These are phyloP conservation scores for Cystofilobasidium capitatum DNA, from an alignment of 768 basidiomycete species.

Conservation along the genomic window DNA sequence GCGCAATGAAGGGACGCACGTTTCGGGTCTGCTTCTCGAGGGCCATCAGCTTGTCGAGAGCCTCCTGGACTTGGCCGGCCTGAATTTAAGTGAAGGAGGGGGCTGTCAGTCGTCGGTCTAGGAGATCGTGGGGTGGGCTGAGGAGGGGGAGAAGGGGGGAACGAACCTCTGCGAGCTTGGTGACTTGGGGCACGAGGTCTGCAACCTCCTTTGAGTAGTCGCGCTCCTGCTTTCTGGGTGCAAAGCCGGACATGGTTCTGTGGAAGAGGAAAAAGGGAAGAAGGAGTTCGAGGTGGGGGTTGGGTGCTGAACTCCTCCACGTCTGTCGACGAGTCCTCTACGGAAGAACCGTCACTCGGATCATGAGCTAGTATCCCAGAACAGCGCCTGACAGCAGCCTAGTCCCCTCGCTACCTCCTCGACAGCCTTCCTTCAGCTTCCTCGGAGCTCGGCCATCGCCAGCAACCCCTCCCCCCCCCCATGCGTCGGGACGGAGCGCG, in stretches of 20 bases:
- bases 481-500: too few species aligned
- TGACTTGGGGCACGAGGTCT: constrained; percentile 59
- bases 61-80: constrained; percentile 74
- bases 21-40: constrained; percentile 97
- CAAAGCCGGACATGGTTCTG: constrained; percentile 23
- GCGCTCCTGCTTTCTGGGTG: constrained; percentile 38
- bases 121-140: neutral
- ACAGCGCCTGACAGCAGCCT: too few species aligned
- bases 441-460: too few species aligned
- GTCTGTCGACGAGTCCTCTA: too few species aligned
- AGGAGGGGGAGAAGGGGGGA: neutral
- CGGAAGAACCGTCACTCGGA: too few species aligned
- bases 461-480: too few species aligned
- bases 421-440: too few species aligned
- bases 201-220: constrained; percentile 81
- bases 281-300: neutral
- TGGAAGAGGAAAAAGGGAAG: neutral
- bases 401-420: too few species aligned
- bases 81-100: constrained; percentile 34
- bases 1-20: constrained; percentile 45
- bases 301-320: too few species aligned
- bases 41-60: constrained; percentile 73
- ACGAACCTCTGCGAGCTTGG: constrained; percentile 60
- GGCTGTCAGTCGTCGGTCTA: neutral
- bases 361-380: too few species aligned